These are phyloP conservation scores for Euphorbia lathyris DNA, from an alignment of 345 rosid species.

Conservation along the genomic window DNA sequence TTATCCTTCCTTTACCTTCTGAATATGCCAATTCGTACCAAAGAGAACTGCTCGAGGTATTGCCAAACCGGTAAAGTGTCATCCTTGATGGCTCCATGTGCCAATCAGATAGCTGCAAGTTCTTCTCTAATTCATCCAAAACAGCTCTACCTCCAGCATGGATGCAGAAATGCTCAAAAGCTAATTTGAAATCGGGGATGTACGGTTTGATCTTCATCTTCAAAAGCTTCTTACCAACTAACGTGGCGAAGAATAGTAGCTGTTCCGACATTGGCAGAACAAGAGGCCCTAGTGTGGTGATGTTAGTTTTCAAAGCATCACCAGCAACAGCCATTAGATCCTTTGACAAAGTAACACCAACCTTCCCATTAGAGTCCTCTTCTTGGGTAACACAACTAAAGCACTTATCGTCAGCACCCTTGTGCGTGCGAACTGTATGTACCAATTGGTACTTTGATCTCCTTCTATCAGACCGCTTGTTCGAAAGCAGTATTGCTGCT, in stretches of 20 bases:
- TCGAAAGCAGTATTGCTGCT: constrained; percentile 22
- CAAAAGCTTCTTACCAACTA: constrained; percentile 39
- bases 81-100: constrained; percentile 78
- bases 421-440: constrained; percentile 56
- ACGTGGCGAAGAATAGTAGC: constrained; percentile 37
- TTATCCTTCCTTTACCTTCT: constrained; percentile 66
- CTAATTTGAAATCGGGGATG: constrained; percentile 63
- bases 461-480: constrained; percentile 18
- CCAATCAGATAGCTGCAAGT: constrained; percentile 50
- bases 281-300: constrained; percentile 60
- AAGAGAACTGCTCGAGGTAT: constrained; percentile 64
- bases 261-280: constrained; percentile 63
- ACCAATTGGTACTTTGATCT: constrained; percentile 49
- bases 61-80: constrained; percentile 69
- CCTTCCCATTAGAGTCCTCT: constrained; percentile 39
- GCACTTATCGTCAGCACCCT: constrained; percentile 48
- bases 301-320: constrained; percentile 59
- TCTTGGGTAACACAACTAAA: constrained; percentile 48
- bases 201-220: constrained; percentile 51
- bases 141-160: constrained; percentile 69
- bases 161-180: constrained; percentile 73
- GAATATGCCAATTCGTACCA: constrained; percentile 75
- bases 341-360: constrained; percentile 54
- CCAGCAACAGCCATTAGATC: constrained; percentile 60
- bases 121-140: constrained; percentile 65